Evolutionary conservation across 2,329 filamentous ascomycete species (phyloP), one percentile per base, ranked within the genome.

Genomic region (Zymoseptoria crescenta): DNA sequence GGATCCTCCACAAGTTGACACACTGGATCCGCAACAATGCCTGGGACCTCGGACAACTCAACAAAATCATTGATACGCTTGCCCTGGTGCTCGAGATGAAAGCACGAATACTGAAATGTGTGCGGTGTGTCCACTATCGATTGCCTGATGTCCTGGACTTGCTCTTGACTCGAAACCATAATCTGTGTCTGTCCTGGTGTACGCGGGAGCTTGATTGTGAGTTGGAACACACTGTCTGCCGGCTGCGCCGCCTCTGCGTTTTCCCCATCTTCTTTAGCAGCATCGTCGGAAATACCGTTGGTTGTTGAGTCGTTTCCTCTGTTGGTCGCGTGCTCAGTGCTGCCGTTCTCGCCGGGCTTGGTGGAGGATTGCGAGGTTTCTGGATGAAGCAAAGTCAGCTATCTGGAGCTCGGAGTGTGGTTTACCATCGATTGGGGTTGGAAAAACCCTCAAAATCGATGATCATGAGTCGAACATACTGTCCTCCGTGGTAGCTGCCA

Each of bases 71-170:
- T 97, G 81, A 99, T 87, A 65, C 89, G 88, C 75, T 89, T 80
- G 67, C 91, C 90, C 60, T 89, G 87, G 77, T 92, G 87, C 77
- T 97, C 92, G 69, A 99, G 86, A 77, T 99, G 94, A 80, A 99
- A 99, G 81, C 94, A 99, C 56, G 94, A 96, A 79, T 96, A 96
- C 76, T 96, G 91, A 78, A 96, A 94, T 55, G 93, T 95, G 61
- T 87, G 83, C 4, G 94, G 94, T 54, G 91, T 83, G 76, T 99
- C 94, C 77, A 96, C 91, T 73, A 99, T 89, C 63, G 92, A 93
- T 77, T 97, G 94, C 66, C 94, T 89, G 68, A 99, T 87, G 80
- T 99, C 94, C 76, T 97, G 94, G 62, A 97, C 87, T 75, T 96
- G 93, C 77, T 99, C 95, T 80, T 96, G 89, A 65, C 87, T 66